phyloP scores from a whole-genome alignment of 2,329 filamentous ascomycete species.

The Penicillium oxalicum region DNA sequence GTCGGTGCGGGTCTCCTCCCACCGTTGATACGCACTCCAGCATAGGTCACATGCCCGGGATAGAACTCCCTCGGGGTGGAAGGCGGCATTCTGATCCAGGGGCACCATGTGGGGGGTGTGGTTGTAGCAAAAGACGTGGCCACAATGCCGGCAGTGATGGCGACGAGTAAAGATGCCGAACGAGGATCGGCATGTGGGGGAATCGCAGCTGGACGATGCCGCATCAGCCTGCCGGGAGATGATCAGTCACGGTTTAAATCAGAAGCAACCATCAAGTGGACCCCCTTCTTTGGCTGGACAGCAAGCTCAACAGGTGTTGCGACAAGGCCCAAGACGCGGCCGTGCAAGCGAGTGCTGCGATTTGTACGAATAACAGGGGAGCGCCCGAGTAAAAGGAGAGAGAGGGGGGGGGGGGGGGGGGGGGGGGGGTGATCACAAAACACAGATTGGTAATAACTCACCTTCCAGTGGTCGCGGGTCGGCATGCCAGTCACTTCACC shows the following conservation, averaged over 20 bases:
- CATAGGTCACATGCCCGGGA: conserved; percentile 58
- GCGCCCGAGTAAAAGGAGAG: too few relatives aligned
- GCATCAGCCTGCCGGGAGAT: conserved; percentile 47
- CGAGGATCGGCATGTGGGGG: conserved; percentile 51
- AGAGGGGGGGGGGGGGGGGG: too few relatives aligned
- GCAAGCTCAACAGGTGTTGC: too few relatives aligned
- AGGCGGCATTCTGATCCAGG: conserved; percentile 58
- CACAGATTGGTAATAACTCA: conserved; percentile 32
- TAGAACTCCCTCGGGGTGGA: conserved; percentile 52
- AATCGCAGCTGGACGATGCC: conserved; percentile 52
- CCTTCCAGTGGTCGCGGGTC: conserved; percentile 62
- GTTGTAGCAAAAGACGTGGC: conserved; percentile 58
- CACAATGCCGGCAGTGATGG: conserved; percentile 62
- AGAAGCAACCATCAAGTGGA: background rate
- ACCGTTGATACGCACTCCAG: conserved; percentile 52
- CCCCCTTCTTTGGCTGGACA: too few relatives aligned
- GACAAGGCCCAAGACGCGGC: too few relatives aligned
- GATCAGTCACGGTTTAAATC: too few relatives aligned
- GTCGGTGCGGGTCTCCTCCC: conserved; percentile 47
- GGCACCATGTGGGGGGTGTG: conserved; percentile 54
- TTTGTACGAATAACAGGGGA: too few relatives aligned
- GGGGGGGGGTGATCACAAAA: too few relatives aligned
- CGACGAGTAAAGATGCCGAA: conserved; percentile 59
- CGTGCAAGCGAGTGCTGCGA: too few relatives aligned
- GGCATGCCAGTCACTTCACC: conserved; percentile 55